Percentiles rank a stretch among this genome's conserved stretches.
phyloP scores from a whole-genome alignment of 2,329 filamentous ascomycete genomes.

The Reticulascus tulasneorum region DNA sequence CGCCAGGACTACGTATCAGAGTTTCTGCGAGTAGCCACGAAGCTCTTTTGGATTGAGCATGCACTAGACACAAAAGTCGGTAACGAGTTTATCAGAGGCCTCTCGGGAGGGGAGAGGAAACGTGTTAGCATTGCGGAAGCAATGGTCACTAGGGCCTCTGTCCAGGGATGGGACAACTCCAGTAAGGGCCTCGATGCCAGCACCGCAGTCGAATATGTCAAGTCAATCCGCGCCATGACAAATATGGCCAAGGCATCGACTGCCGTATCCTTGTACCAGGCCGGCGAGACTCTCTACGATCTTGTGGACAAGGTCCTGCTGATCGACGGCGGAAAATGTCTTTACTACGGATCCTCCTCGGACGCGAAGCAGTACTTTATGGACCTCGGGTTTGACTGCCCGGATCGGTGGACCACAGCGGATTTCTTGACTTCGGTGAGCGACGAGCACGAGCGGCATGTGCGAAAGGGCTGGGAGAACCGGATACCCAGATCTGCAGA shows the following conservation, averaged over 20 bases:
- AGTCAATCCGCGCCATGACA: constrained; percentile 61
- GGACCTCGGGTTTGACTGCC: constrained; percentile 68
- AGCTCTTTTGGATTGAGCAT: constrained; percentile 67
- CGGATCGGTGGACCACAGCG: constrained; percentile 64
- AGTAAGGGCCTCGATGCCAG: constrained; percentile 62
- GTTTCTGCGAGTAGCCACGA: constrained; percentile 58
- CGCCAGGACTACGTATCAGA: constrained; percentile 51
- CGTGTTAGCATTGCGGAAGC: constrained; percentile 74
- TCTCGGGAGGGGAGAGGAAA: constrained; percentile 65
- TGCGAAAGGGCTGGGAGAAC: constrained; percentile 31
- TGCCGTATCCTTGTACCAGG: constrained; percentile 65
- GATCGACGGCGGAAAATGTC: constrained; percentile 64
- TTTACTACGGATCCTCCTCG: constrained; percentile 64
- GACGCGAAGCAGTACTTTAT: constrained; percentile 66
- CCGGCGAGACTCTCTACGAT: constrained; percentile 46
- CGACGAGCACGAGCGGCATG: constrained; percentile 52
- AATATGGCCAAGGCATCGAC: constrained; percentile 57
- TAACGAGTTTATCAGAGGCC: constrained; percentile 58
- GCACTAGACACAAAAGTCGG: constrained; percentile 65
- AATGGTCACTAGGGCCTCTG: constrained; percentile 53
- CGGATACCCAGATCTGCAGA: constrained; percentile 57
- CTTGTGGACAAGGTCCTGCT: constrained; percentile 67
- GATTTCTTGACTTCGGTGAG: constrained; percentile 79
- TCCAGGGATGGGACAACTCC: constrained; percentile 71
- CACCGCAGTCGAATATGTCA: constrained; percentile 63